A percentile compares a stretch with the other conserved stretches of the same genome.
Conservation (phyloP, 2,329 filamentous ascomycete genomes). For the Colletotrichum scovillei region DNA sequence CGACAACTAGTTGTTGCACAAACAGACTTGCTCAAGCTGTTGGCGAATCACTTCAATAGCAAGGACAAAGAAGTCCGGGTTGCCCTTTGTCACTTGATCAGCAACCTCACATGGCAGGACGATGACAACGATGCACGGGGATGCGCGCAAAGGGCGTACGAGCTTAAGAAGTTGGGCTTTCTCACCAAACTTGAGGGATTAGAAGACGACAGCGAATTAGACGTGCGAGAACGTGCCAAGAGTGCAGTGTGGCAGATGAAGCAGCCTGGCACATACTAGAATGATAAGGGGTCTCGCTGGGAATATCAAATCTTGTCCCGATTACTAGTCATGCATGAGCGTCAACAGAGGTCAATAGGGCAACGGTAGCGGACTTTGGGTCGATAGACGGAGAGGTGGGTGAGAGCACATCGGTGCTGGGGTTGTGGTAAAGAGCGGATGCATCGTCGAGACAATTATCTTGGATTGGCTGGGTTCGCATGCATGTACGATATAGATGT, state of each 20-base stretch:
- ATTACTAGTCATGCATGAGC: background rate
- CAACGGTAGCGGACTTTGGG: background rate
- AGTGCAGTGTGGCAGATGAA: constrained; percentile 80
- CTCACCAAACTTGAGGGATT: constrained; percentile 72
- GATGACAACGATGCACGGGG: constrained; percentile 74
- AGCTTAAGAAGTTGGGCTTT: constrained; percentile 79
- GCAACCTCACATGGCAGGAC: constrained; percentile 88
- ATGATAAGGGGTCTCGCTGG: background rate
- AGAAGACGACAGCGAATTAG: constrained; percentile 78
- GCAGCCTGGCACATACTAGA: constrained; percentile 40
- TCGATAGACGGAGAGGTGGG: constrained; percentile 9
- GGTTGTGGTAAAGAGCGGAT: background rate
- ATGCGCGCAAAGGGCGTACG: constrained; percentile 73
- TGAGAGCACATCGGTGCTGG: background rate
- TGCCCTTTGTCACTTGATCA: constrained; percentile 84
- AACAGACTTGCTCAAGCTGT: constrained; percentile 77
- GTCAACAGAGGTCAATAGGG: background rate
- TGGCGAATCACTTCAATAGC: constrained; percentile 80
- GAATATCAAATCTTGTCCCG: background rate
- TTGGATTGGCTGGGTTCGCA: background rate
- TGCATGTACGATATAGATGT: constrained; percentile 30
- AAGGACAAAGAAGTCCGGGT: constrained; percentile 79
- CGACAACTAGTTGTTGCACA: constrained; percentile 83
- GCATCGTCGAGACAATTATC: background rate
- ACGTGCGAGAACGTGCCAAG: constrained; percentile 87